Evolutionary conservation across 2,329 filamentous ascomycete genomes (phyloP), one percentile per base, ranked within the genome.

Genomic region (Apiospora hydei): DNA sequence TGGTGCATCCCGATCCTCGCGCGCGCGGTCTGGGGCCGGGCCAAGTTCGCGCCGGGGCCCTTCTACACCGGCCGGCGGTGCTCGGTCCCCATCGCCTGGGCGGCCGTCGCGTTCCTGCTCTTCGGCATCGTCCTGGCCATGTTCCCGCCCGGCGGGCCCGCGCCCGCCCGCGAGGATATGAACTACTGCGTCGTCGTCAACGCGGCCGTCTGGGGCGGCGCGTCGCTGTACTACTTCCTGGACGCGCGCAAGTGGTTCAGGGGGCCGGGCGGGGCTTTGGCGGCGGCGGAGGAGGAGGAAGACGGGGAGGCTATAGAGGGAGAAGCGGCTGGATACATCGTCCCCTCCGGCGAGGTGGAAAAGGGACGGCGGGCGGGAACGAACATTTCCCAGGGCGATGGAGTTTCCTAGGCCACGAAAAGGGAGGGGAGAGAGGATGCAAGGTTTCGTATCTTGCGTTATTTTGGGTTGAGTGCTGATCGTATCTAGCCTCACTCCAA

Each of bases 131-230:
- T 69, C 18, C n/a, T 69, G 18, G 46, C 47, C 46, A 69, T 69
- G 67, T 69, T 69, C 46, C 67, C 67, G 10, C 3, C 18, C 67
- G 18, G 18, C 4, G 67, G 67, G 7, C 67, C 67, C 16, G 4
- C 16, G 10, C 67, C 47, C 8, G 16, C 47, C 8, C 47, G 30
- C 16, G 44, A 53, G 21, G 18, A 16, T 30, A 69, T 69, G 67
- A 69, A 69, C 16, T 69, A 69, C 30, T 38, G 44, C 30, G 47
- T 69, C 47, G 67, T 69, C 16, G 47, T 69, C 30, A 69, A 51
- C 46, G 34, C 26, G 67, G 67, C 67, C 13, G 67, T 69, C 4
- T 69, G 46, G 67, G 67, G 67, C 10, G 47, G 68, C 3, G 68
- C 68, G 10, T 24, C 68, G 30, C 16, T 43, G 11, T 69, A 69